Evolutionary conservation across 108 stramenopile species (phyloP).

Genomic region (Conticribra weissflogii): DNA sequence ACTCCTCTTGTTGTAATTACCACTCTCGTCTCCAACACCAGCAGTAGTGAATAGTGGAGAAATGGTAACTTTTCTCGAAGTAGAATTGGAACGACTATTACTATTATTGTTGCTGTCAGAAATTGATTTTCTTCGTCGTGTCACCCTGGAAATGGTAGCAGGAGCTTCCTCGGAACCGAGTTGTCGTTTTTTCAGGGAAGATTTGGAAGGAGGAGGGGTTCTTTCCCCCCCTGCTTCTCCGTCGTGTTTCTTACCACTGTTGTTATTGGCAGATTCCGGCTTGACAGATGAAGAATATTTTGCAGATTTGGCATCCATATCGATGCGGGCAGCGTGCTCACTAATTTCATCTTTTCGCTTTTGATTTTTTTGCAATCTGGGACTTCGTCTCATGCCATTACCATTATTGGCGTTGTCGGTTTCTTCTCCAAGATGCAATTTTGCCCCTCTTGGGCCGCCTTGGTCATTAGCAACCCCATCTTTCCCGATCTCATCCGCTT

Average conservation of each 20-base stretch:
- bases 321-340: too few species aligned
- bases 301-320: too few species aligned
- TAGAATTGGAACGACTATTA: not conserved
- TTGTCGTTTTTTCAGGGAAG: not conserved
- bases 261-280: too few species aligned
- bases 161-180: conserved; percentile 17
- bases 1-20: not conserved
- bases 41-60: not conserved
- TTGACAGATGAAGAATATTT: too few species aligned
- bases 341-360: too few species aligned
- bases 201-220: conserved; percentile 14
- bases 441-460: not conserved
- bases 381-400: too few species aligned
- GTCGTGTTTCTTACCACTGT: not conserved
- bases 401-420: too few species aligned
- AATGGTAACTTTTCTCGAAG: not conserved
- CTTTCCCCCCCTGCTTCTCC: conserved; percentile 3
- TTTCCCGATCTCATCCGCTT: too few species aligned
- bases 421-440: too few species aligned
- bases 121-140: not conserved
- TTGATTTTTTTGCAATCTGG: too few species aligned
- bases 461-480: too few species aligned
- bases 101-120: not conserved
- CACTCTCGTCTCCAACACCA: not conserved
- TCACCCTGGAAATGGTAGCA: conserved; percentile 17